A percentile compares a stretch with the other conserved stretches of the same genome.
phyloP scores from a whole-genome alignment of 371 early-diverging fungal genomes.

The Blakeslea trispora region DNA sequence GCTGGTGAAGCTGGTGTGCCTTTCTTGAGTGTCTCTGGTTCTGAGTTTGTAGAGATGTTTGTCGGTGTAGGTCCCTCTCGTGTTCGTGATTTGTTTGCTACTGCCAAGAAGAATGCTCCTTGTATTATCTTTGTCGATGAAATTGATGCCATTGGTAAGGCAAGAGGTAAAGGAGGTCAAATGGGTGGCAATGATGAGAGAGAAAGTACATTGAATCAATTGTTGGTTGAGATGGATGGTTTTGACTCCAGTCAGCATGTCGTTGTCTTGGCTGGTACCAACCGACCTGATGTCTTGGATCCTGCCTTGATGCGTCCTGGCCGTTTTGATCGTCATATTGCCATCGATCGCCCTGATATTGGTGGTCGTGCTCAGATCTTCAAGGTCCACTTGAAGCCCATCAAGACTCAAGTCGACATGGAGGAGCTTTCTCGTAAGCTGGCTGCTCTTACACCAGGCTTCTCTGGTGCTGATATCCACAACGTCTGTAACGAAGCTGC shows the following conservation, averaged over 20 bases:
- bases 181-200: slow-evolving; percentile 98
- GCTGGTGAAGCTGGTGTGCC: slow-evolving; percentile 99
- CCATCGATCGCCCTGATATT: slow-evolving; percentile 95
- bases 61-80: slow-evolving; percentile 98
- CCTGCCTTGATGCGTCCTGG: slow-evolving; percentile 95
- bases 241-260: slow-evolving; percentile 90
- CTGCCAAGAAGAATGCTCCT: slow-evolving; percentile 96
- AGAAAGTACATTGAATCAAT: slow-evolving; percentile 95
- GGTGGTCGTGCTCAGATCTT: slow-evolving; percentile 95
- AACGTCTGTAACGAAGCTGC: slow-evolving; percentile 99
- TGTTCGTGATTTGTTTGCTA: slow-evolving; percentile 96
- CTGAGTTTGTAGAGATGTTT: slow-evolving; percentile 99
- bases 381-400: slow-evolving; percentile 93
- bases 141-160: slow-evolving; percentile 99
- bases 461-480: slow-evolving; percentile 96
- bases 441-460: slow-evolving; percentile 90
- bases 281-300: slow-evolving; percentile 91
- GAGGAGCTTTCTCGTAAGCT: slow-evolving; percentile 78
- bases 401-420: slow-evolving; percentile 86
- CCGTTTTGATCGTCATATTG: slow-evolving; percentile 98
- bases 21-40: slow-evolving; percentile 97
- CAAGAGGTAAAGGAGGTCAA: slow-evolving; percentile 90
- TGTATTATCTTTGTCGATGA: slow-evolving; percentile 99
- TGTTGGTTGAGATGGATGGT: slow-evolving; percentile 99
- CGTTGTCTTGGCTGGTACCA: slow-evolving; percentile 93